Evolutionary conservation across 441 rosid genomes (phyloP).

Genomic region (Adansonia rubrostipa): DNA sequence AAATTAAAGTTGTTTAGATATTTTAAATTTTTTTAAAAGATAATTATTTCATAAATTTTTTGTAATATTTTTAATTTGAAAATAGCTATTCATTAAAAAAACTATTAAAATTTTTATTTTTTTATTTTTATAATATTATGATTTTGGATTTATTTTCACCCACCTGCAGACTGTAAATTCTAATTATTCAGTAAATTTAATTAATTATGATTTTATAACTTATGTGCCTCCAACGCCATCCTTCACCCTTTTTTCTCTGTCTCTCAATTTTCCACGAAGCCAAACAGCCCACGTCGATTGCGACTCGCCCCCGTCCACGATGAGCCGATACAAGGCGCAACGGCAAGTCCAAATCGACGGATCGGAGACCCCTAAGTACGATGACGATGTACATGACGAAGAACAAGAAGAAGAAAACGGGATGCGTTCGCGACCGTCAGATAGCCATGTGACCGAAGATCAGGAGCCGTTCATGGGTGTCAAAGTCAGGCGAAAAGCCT

Average conservation of each 20-base stretch:
- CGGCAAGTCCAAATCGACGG: slow-evolving; percentile 62
- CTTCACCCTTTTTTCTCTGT: background rate
- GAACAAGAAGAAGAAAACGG: slow-evolving; percentile 33
- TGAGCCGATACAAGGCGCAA: slow-evolving; percentile 44
- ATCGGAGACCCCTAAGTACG: slow-evolving; percentile 42
- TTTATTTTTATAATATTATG: too few relatives aligned
- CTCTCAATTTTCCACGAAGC: background rate
- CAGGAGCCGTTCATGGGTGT: slow-evolving; percentile 82
- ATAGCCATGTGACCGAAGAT: slow-evolving; percentile 56
- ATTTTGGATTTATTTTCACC: too few relatives aligned
- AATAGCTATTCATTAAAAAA: too few relatives aligned
- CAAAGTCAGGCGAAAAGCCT: slow-evolving; percentile 79
- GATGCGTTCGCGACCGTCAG: slow-evolving; percentile 34
- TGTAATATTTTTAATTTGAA: too few relatives aligned
- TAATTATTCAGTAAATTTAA: too few relatives aligned
- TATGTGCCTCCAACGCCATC: background rate
- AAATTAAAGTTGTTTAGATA: too few relatives aligned
- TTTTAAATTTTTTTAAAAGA: too few relatives aligned
- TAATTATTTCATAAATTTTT: too few relatives aligned
- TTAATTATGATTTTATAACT: background rate
- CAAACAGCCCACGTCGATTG: slow-evolving; percentile 23
- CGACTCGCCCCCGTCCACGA: slow-evolving; percentile 33
- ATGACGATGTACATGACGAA: slow-evolving; percentile 30
- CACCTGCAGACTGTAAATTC: too few relatives aligned
- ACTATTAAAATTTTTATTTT: too few relatives aligned